Base-by-base conservation (phyloP, 805 yeast species). In the Teunomyces funiuensis region DNA sequence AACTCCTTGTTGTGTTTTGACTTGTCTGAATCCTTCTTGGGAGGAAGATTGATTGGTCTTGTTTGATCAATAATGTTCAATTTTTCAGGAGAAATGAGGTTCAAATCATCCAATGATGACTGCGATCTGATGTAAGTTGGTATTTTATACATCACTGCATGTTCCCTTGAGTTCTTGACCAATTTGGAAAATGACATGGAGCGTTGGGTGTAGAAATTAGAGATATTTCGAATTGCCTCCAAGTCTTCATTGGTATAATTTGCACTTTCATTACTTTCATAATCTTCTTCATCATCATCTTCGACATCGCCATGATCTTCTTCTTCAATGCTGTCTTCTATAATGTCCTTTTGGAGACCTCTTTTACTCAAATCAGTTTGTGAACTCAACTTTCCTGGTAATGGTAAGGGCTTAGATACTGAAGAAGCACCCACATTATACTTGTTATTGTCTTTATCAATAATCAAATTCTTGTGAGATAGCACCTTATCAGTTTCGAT, bases 21-120 rank as follows among this genome's bases (percentile, higher is more conserved):
- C 30, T 72, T 72, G 52, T 83, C 90, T 9, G 54, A 57, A 3
- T 63, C 53, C 28, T 69, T 65, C 55, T 83, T 83, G 5, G 88
- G 88, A 5, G 90, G 90, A 33, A 82, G 58, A 76, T 87, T 80
- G 37, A 80, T 74, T 3, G 90, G 90, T 50, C 90, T 70, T 1
- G 88, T 75, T 33, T 78, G 79, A 39, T 83, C 74, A 27, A 83
- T 60, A 8, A 64, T 59, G 17, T 70, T 71, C 27, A 80, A 55
- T 50, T 83, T 83, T 52, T 82, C 85, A 1, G 70, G 74, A 1
- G 88, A 82, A 1, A 84, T 74, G 26, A 85, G 61, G 37, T 68
- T 61, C 45, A 79, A 60, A 56, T 83, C 88, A 40, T 83, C 89
- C 45, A 82, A 46, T 11, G 71, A 65, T 6, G 66, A 58, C 45